phyloP scores from a whole-genome alignment of 371 early-diverging fungal genomes.

The Syncephalastrum racemosum region DNA sequence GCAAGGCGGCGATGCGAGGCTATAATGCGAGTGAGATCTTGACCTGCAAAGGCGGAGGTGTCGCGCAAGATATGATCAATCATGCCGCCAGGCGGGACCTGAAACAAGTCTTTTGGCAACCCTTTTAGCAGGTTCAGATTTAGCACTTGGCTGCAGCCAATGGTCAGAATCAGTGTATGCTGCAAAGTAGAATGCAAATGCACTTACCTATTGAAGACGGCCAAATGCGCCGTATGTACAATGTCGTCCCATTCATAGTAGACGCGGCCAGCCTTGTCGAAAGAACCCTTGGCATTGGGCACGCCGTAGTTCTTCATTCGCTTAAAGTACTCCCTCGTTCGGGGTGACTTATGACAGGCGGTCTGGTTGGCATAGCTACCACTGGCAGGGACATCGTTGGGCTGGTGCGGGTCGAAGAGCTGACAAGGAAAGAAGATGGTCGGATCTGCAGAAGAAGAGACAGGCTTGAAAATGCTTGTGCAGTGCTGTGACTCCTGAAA shows the following conservation, averaged over 20 bases:
- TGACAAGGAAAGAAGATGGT: conserved; percentile 74
- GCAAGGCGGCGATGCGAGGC: conserved; percentile 18
- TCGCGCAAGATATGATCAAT: conserved; percentile 29
- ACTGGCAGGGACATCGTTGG: conserved; percentile 40
- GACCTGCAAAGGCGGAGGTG: conserved; percentile 25
- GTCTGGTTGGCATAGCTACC: conserved; percentile 49
- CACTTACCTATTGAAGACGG: conserved; percentile 75
- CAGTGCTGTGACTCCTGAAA: conserved; percentile 75
- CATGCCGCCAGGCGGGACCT: conserved; percentile 32
- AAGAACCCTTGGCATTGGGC: conserved; percentile 30
- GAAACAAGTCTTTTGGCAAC: conserved; percentile 28
- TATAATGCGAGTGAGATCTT: conserved; percentile 42
- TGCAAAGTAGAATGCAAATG: no score
- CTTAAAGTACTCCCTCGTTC: conserved; percentile 36
- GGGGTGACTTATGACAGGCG: conserved; percentile 65
- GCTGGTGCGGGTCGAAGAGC: conserved; percentile 39
- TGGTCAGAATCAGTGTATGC: neutral
- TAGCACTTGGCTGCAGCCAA: conserved; percentile 36
- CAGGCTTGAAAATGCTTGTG: conserved; percentile 52
- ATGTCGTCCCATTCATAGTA: conserved; percentile 79
- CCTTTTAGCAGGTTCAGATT: conserved; percentile 42
- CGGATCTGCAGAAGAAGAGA: conserved; percentile 29
- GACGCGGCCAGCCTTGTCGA: conserved; percentile 56
- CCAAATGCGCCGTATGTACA: conserved; percentile 45
- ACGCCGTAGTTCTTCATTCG: conserved; percentile 37